Base-by-base conservation (phyloP, 2,329 filamentous ascomycete genomes). In the Teratosphaeria destructans region DNA sequence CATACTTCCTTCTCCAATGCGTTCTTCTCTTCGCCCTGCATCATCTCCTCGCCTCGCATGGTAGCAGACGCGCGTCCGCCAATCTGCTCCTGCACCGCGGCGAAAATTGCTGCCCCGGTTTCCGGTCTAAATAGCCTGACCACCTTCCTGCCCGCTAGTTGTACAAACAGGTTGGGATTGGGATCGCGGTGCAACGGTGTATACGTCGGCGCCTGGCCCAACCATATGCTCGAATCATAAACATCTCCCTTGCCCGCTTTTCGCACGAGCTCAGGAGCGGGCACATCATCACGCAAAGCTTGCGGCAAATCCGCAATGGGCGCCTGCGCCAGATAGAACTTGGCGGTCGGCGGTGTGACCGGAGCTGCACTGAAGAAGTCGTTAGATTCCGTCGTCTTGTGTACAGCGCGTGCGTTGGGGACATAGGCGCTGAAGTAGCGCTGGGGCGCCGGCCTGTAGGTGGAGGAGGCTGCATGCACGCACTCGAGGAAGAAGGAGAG, bases 141-240 rank as follows among this genome's bases (percentile, higher is more conserved):
- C 0, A 76, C 71, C 73, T 99, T 99, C 57, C 70, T 74, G 3
- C 89, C 85, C 16, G 83, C 84, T 12, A 97, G 73, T 73, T 99
- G 94, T 54, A 89, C 84, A 71, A 97, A 96, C 0, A 96, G 68
- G 70, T 99, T 99, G 0, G 90, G 90, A 68, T 97, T 97, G 0
- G 94, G 94, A 68, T 99, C 94, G 58, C 88, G 84, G 73, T 99
- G 94, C 3, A 96, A 78, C 3, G 94, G 91, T 0, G 94, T 96
- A 66, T 90, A 91, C 0, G 92, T 96, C 0, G 90, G 90, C 47
- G 90, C 85, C 14, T 87, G 78, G 0, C 94, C 94, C 12, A 97
- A 81, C 93, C 93, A 99, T 52, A 97, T 78, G 66, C 89, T 95
- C 0, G 88, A 86, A 66, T 81, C 83, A 71, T 97, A 96, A n/a